Percentiles rank a stretch among this genome's conserved stretches.
Evolutionary conservation across 805 yeast species (phyloP).

Genomic region (fission yeast (Schizosaccharomyces pombe)): ASM294v3 CU329670.1:924001-924500

Average conservation of each 20-base stretch:
- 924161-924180: constrained; percentile 19
- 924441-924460: constrained; percentile 80
- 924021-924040: constrained; percentile 23
- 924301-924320: constrained; percentile 8
- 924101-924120: constrained; percentile 9
- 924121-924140: constrained; percentile 6
- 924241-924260: constrained; percentile 5
- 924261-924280: constrained; percentile 7
- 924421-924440: constrained; percentile 96
- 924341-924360: constrained; percentile 16
- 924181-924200: constrained; percentile 15
- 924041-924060: constrained; percentile 10
- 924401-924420: constrained; percentile 60
- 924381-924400: constrained; percentile 6
- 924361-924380: constrained; percentile 11
- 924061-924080: constrained; percentile 6
- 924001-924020: constrained; percentile 26
- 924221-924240: constrained; percentile 11
- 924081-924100: constrained; percentile 4
- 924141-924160: constrained; percentile 17
- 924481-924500: constrained; percentile 84
- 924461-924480: constrained; percentile 50
- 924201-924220: constrained; percentile 8
- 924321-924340: constrained; percentile 7
- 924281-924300: constrained; percentile 10